These are phyloP conservation scores for Dichomitus squalens DNA, from an alignment of 1,284 basidiomycete genomes.

Conservation along the genomic window DNA sequence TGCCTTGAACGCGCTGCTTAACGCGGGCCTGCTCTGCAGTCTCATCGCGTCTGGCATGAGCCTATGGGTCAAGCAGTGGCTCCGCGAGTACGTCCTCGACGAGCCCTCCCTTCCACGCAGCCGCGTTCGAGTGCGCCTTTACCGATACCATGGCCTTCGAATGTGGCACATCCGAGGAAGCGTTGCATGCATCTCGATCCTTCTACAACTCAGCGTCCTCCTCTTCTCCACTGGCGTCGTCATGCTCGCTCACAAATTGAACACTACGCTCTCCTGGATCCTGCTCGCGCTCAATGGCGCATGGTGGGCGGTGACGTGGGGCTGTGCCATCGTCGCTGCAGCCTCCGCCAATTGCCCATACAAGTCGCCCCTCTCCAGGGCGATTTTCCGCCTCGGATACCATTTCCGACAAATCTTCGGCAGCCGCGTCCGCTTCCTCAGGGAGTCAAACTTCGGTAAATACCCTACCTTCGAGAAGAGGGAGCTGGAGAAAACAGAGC, in stretches of 20 bases:
- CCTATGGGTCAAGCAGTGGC: slow-evolving; percentile 14
- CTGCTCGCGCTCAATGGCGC: background rate
- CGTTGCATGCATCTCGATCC: slow-evolving; percentile 11
- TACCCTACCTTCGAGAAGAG: background rate
- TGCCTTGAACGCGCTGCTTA: slow-evolving; percentile 3
- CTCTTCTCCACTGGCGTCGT: slow-evolving; percentile 12
- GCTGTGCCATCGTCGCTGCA: slow-evolving; percentile 8
- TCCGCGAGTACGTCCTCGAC: slow-evolving; percentile 10
- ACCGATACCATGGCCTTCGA: slow-evolving; percentile 3
- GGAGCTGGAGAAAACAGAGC: background rate
- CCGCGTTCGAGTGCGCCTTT: slow-evolving; percentile 2
- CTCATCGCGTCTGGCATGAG: slow-evolving; percentile 14
- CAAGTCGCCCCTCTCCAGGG: slow-evolving; percentile 10
- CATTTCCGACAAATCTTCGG: background rate
- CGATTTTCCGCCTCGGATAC: background rate
- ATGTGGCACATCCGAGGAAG: slow-evolving; percentile 4
- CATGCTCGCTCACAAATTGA: slow-evolving; percentile 5
- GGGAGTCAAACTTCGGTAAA: background rate
- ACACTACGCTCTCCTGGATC: slow-evolving; percentile 7
- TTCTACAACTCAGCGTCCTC: slow-evolving; percentile 14
- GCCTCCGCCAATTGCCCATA: slow-evolving; percentile 4
- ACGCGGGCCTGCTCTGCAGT: slow-evolving; percentile 12
- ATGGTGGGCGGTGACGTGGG: slow-evolving; percentile 7
- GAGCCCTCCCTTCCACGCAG: slow-evolving; percentile 1
- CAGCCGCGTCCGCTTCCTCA: background rate